Conservation (phyloP, 805 yeast genomes). For the Helenozyma rhizophorensis region DNA sequence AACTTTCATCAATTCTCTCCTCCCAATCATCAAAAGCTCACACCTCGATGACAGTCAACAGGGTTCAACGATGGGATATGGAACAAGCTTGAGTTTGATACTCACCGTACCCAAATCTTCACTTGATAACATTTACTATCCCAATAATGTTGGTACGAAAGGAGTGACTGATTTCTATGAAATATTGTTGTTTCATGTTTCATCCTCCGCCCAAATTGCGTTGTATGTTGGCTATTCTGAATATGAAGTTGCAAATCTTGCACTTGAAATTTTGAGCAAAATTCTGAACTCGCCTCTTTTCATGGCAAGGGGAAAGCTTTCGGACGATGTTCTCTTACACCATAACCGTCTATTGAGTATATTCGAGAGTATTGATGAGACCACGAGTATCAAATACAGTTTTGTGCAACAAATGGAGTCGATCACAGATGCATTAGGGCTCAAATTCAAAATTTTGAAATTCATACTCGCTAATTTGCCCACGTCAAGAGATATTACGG, state of each 20-base stretch:
- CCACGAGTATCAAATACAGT: conserved; percentile 65
- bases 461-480: conserved; percentile 51
- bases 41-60: conserved; percentile 11
- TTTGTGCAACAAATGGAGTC: conserved; percentile 59
- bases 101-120: conserved; percentile 18
- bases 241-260: conserved; percentile 43
- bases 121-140: conserved; percentile 32
- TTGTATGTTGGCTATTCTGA: conserved; percentile 64
- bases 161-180: conserved; percentile 66
- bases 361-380: conserved; percentile 73
- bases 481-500: conserved; percentile 41
- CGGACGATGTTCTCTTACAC: conserved; percentile 29
- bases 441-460: conserved; percentile 56
- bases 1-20: conserved; percentile 51
- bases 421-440: conserved; percentile 30
- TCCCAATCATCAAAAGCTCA: conserved; percentile 46
- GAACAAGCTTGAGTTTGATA: conserved; percentile 26
- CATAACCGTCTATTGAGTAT: conserved; percentile 65
- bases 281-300: conserved; percentile 50
- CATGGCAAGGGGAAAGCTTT: conserved; percentile 15
- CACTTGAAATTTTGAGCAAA: conserved; percentile 50
- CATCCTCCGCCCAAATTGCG: conserved; percentile 69
- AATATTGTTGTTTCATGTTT: conserved; percentile 65
- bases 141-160: conserved; percentile 48
- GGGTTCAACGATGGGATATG: conserved; percentile 17